phyloP scores from a whole-genome alignment of 139 green algal species.

The Chlorella sp. region DNA sequence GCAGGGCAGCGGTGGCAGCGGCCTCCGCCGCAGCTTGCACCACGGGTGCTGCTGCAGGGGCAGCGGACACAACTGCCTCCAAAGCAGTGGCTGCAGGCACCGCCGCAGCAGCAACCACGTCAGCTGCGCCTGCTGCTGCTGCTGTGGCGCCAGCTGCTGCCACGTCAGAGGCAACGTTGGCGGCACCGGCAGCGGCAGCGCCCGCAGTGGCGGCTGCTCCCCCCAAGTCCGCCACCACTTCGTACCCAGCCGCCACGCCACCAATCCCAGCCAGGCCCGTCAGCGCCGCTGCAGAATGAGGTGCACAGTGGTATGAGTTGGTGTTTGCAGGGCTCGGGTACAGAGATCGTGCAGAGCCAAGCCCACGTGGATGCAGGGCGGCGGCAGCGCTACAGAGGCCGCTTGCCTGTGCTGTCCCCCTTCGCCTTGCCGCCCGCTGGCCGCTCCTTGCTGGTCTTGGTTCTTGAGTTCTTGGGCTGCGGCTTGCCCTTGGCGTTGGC shows the following conservation, averaged over 20 bases:
- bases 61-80: not conserved
- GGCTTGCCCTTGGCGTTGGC: not conserved
- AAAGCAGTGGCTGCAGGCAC: not conserved
- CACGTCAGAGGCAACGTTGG: not conserved
- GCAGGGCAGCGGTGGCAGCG: not conserved
- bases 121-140: not conserved
- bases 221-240: not conserved
- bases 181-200: not conserved
- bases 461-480: not conserved
- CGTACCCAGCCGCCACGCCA: not conserved
- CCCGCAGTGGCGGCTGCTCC: not conserved
- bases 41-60: not conserved
- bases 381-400: not conserved
- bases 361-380: not conserved
- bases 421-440: not conserved
- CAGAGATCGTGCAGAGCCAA: not conserved
- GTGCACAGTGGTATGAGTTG: not conserved
- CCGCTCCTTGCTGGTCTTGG: not conserved
- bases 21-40: conserved; percentile 12
- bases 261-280: not conserved
- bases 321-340: not conserved
- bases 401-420: not conserved
- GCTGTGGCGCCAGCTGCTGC: not conserved
- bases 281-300: not conserved
- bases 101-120: not conserved